Base-by-base conservation (phyloP, 345 rosid genomes). In the Mangifera indica region DNA sequence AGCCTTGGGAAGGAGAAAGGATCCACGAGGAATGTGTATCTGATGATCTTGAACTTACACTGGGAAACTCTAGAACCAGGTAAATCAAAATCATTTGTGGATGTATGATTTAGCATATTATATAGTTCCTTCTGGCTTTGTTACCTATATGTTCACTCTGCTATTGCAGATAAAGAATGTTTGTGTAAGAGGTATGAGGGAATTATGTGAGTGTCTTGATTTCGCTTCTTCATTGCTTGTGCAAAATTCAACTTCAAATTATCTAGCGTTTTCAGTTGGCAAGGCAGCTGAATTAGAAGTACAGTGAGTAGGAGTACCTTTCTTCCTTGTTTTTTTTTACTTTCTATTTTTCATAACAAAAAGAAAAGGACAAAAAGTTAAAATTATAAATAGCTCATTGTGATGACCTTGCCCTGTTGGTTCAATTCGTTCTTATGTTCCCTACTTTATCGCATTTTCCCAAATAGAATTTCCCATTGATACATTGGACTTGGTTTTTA, bases 1-100 rank as follows among this genome's bases (percentile, higher is more conserved):
- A 95, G 82, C 93, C 99, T 26, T 95, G 99, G 99, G 98, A 95
- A 87, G 99, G 99, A 59, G 99, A 95, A 82, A 88, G 95, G 80
- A 95, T 95, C 62, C 99, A 95, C 29, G 99, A 92, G 71, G 99
- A 88, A 79, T 91, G 87, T 65, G 91, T 86, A 65, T 84, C 94
- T 0, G 97, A 95, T 78, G 99, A 95, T 85, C 96, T 95, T 57
- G 98, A 92, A 73, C 99, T 95, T 76, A 95, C 98, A 7, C 97
- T 95, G 44, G 99, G 99, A 74, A 91, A 78, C 84, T 84, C 97
- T 22, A 89, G 77, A 70, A 89, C 91, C 60, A 90, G 91, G 91
- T 90, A 60, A 76, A 13, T 25, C 71, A 49, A 13, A 37, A 59
- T 32, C 48, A 58, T 20, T 14, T 26, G 25, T 17, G 10, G 25